A percentile compares a stretch with the other conserved stretches of the same genome.
Evolutionary conservation across 2,329 filamentous ascomycete genomes (phyloP).

Genomic region (Colletotrichum caudatum): DNA sequence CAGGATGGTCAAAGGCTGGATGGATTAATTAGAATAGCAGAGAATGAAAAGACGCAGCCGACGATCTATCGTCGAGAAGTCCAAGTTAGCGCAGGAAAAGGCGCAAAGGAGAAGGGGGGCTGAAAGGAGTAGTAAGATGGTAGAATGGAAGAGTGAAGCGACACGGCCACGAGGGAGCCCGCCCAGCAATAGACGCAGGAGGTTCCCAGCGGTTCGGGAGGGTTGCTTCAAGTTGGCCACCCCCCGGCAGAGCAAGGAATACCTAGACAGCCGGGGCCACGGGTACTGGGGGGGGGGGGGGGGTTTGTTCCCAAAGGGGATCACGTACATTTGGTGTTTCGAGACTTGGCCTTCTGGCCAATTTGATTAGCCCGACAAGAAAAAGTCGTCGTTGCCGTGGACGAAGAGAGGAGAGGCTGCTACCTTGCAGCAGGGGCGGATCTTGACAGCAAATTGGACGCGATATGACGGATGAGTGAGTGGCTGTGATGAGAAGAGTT

Average conservation of each 20-base stretch:
- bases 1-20: constrained; percentile 18
- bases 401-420: constrained; percentile 7
- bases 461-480: constrained; percentile 11
- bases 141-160: constrained; percentile 38
- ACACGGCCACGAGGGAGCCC: constrained; percentile 43
- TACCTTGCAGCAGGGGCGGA: constrained; percentile 9
- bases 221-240: constrained; percentile 44
- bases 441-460: constrained; percentile 11
- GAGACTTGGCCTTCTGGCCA: constrained; percentile 47
- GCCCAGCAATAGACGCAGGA: constrained; percentile 46
- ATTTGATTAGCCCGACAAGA: constrained; percentile 44
- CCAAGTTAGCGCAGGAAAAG: constrained; percentile 23
- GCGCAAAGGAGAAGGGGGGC: neutral
- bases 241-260: constrained; percentile 46
- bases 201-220: constrained; percentile 43
- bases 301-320: constrained; percentile 48
- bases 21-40: constrained; percentile 39
- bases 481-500: constrained; percentile 7
- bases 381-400: constrained; percentile 37
- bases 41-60: constrained; percentile 24
- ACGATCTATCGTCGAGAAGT: constrained; percentile 35
- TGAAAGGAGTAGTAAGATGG: constrained; percentile 30
- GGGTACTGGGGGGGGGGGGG: constrained; percentile 48
- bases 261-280: constrained; percentile 50
- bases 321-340: constrained; percentile 60